Base-by-base conservation (phyloP, 371 early-diverging fungal species). In the Mucor saturninus region DNA sequence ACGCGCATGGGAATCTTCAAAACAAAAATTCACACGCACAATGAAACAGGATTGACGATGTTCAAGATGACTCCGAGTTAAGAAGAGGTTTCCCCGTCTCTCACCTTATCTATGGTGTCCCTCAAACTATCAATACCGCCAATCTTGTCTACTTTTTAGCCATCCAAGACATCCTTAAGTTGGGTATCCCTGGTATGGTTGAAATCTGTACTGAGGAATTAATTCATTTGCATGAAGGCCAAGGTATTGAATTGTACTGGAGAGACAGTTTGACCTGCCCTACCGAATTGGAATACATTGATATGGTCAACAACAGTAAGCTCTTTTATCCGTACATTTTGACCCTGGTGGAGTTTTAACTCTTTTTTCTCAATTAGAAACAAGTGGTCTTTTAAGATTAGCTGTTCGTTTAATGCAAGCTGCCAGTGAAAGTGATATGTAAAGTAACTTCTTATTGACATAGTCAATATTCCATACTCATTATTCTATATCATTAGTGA, bases 61-160 rank as follows among this genome's bases (percentile, higher is more conserved):
- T 98, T 15, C 94, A 98, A 74, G 99, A 98, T 72, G 90, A 86
- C 58, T 96, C 97, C 0, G 83, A 83, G 26, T 65, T 98, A 53
- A 81, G 98, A 49, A 82, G 98, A 56, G 98, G 98, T 2, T 86
- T 89, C 3, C 99, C 99, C 55, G 98, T 94, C 26, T 95, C 99
- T 1, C 98, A 98, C 80, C 91, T 93, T 62, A 92, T 98, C 35
- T 98, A 87, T 78, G 98, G 99, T 5, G 75, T 91, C 4, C 90
- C 98, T 11, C 77, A 88, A 65, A 93, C 96, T 13, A 98, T 98
- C 67, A 98, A 97, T 65, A 91, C 92, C 43, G 98, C 96, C 28
- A 97, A 97, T 66, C 97, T 93, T 64, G 94, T 95, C 38, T 97
- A 96, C 72, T 97, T 97, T 69, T 72, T 95, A 31, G 97, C 98